Evolutionary conservation across 495 filamentous ascomycete species (phyloP).

Genomic region (Neurospora tetrasperma): DNA sequence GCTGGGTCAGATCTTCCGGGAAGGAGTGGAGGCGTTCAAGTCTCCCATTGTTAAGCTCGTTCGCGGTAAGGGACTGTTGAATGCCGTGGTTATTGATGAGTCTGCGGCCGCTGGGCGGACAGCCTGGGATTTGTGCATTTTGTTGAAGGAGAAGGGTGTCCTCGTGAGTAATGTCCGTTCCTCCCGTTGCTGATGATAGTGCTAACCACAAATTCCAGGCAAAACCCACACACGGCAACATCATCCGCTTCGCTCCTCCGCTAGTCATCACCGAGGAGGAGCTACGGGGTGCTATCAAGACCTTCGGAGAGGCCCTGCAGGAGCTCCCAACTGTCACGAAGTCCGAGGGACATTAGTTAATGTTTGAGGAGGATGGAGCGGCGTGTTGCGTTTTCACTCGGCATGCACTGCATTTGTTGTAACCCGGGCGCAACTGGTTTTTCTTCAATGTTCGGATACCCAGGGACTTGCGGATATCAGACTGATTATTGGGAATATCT

Average conservation of each 20-base stretch:
- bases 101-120: constrained; percentile 68
- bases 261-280: constrained; percentile 78
- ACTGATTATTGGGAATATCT: neutral
- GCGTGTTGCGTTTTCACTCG: neutral
- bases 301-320: constrained; percentile 65
- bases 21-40: constrained; percentile 57
- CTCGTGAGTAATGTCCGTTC: constrained; percentile 48
- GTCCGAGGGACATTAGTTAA: constrained; percentile 17
- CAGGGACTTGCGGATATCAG: neutral
- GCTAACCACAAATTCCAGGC: constrained; percentile 44
- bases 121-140: constrained; percentile 95
- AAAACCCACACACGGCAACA: constrained; percentile 97
- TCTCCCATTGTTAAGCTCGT: constrained; percentile 73
- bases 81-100: constrained; percentile 96
- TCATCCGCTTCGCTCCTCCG: constrained; percentile 88
- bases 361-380: neutral
- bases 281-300: constrained; percentile 64
- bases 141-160: constrained; percentile 92
- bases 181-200: neutral
- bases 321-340: constrained; percentile 40
- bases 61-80: constrained; percentile 87
- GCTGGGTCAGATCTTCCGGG: constrained; percentile 76
- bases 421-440: neutral
- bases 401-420: neutral
- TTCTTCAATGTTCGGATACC: neutral